Percentiles rank a stretch among this genome's conserved stretches.
These are phyloP conservation scores for Rhynchospora tenuis DNA, from an alignment of 176 grass and related monocot species.

Conservation along the genomic window DNA sequence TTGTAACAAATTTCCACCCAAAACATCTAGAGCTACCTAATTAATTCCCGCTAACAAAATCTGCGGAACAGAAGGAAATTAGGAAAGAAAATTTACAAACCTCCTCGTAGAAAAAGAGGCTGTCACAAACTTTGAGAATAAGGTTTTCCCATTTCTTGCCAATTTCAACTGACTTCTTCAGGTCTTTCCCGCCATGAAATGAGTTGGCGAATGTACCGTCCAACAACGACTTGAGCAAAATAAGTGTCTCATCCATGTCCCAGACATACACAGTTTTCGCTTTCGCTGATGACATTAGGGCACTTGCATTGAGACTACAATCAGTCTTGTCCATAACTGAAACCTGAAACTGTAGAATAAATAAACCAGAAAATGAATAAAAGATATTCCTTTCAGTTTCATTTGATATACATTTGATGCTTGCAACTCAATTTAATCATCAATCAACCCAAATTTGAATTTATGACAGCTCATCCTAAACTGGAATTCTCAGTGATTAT, in stretches of 20 bases:
- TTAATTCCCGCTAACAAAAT: neutral
- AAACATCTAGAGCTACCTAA: neutral
- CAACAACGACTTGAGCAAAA: slow-evolving; percentile 80
- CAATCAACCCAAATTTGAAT: neutral
- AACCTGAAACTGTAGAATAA: neutral
- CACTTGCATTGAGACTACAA: neutral
- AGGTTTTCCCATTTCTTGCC: slow-evolving; percentile 85
- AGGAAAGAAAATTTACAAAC: slow-evolving; percentile 28
- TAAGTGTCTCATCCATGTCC: slow-evolving; percentile 98
- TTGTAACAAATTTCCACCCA: neutral
- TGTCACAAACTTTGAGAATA: slow-evolving; percentile 78
- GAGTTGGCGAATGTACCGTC: slow-evolving; percentile 63
- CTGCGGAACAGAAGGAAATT: neutral
- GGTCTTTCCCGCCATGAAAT: slow-evolving; percentile 69
- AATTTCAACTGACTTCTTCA: slow-evolving; percentile 46
- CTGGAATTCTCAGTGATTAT: neutral
- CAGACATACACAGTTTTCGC: slow-evolving; percentile 56
- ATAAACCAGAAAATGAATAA: slow-evolving; percentile 8
- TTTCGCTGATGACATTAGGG: neutral
- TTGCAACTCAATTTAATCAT: neutral
- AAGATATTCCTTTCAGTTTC: neutral
- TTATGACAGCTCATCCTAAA: neutral
- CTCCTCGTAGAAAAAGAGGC: slow-evolving; percentile 84
- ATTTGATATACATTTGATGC: neutral
- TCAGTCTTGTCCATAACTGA: slow-evolving; percentile 25